A percentile compares a stretch with the other conserved stretches of the same genome.
These are phyloP conservation scores for Butyriboletus loyo DNA, from an alignment of 768 basidiomycete species.

Conservation along the genomic window DNA sequence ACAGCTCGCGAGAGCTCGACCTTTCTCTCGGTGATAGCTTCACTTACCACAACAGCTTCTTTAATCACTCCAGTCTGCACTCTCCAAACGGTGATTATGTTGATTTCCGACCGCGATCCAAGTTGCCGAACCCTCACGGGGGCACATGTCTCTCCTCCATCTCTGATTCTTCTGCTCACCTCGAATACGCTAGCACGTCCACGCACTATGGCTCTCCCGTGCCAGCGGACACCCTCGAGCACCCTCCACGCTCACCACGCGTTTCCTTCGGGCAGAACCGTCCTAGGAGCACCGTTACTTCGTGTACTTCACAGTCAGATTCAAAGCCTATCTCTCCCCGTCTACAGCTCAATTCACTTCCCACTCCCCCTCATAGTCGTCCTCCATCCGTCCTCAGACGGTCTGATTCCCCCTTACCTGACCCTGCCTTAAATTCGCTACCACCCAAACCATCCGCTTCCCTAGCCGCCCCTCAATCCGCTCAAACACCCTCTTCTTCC, in stretches of 20 bases:
- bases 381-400: slow-evolving; percentile 23
- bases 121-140: slow-evolving; percentile 21
- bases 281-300: slow-evolving; percentile 26
- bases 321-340: slow-evolving; percentile 18
- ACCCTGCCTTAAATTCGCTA: slow-evolving; percentile 17
- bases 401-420: slow-evolving; percentile 25
- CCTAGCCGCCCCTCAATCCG: slow-evolving; percentile 28
- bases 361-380: slow-evolving; percentile 30
- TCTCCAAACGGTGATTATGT: slow-evolving; percentile 25
- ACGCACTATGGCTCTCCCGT: slow-evolving; percentile 17
- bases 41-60: slow-evolving; percentile 33
- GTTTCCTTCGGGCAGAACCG: slow-evolving; percentile 15
- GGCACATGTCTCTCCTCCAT: slow-evolving; percentile 20
- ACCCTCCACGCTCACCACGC: slow-evolving; percentile 27
- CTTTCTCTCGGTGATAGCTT: slow-evolving; percentile 32
- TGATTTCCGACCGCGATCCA: slow-evolving; percentile 26
- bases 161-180: slow-evolving; percentile 27
- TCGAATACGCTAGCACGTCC: slow-evolving; percentile 15
- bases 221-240: slow-evolving; percentile 16
- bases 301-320: slow-evolving; percentile 24
- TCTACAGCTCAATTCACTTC: slow-evolving; percentile 17
- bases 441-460: slow-evolving; percentile 20
- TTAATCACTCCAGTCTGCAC: slow-evolving; percentile 21
- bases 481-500: slow-evolving; percentile 36
- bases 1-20: slow-evolving; percentile 37